Evolutionary conservation across 2,329 filamentous ascomycete species (phyloP).

Genomic region (Fusarium mangiferae): DNA sequence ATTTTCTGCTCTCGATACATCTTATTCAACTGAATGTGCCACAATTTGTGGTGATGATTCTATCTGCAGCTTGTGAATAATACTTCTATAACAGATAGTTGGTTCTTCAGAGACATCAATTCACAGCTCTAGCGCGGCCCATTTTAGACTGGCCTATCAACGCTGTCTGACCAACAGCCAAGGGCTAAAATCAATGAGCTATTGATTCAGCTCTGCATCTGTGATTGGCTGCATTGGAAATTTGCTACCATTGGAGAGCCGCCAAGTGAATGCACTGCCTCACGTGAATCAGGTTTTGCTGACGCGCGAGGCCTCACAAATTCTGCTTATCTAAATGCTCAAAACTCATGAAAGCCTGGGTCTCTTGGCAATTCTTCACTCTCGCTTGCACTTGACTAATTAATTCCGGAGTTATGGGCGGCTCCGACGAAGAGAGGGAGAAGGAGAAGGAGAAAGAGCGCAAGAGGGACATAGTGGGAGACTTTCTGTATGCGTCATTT

Average conservation of each 20-base stretch:
- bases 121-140: neutral
- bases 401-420: constrained; percentile 3
- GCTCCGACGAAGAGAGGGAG: constrained; percentile 29
- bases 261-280: constrained; percentile 20
- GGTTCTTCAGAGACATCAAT: fast-evolving
- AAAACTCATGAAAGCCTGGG: neutral
- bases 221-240: constrained; percentile 18
- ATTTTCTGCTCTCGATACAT: fast-evolving
- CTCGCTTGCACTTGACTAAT: neutral
- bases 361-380: neutral
- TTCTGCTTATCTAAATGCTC: neutral
- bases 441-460: constrained; percentile 37
- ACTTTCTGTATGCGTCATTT: constrained; percentile 48
- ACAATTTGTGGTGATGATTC: fast-evolving
- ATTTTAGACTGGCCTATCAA: neutral
- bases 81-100: neutral
- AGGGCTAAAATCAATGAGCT: neutral
- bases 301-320: constrained; percentile 8
- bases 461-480: constrained; percentile 47
- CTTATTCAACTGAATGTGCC: fast-evolving
- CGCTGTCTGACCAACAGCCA: neutral
- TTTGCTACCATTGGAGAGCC: neutral
- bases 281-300: constrained; percentile 23
- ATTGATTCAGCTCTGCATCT: neutral
- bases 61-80: no score